phyloP scores from a whole-genome alignment of 768 basidiomycete species.

The Trametes sanguinea region DNA sequence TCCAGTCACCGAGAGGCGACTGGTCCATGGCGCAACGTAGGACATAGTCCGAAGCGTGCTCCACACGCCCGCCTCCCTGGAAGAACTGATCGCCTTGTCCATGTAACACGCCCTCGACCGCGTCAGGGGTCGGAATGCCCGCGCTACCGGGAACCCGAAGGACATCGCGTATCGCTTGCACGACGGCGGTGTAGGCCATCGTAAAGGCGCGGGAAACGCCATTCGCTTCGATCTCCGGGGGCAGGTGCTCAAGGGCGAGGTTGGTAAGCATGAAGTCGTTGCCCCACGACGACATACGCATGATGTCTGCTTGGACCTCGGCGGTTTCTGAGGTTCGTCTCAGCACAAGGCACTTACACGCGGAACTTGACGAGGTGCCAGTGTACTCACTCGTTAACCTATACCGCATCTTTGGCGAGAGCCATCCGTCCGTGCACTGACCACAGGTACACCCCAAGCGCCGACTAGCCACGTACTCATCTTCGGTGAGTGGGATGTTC shows the following conservation, averaged over 20 bases:
- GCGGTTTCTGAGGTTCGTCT: too few relatives aligned
- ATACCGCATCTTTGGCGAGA: not conserved
- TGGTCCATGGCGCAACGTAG: not conserved
- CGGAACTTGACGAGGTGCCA: too few relatives aligned
- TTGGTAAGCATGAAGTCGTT: too few relatives aligned
- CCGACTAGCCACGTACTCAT: not conserved
- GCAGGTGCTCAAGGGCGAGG: too few relatives aligned
- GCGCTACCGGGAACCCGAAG: not conserved
- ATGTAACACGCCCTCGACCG: not conserved
- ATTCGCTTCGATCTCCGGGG: too few relatives aligned
- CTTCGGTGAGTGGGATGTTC: not conserved
- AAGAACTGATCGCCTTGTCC: not conserved
- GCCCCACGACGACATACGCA: too few relatives aligned
- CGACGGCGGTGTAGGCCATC: too few relatives aligned
- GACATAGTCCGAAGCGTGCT: constrained; percentile 17
- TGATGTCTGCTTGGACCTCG: too few relatives aligned
- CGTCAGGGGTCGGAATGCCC: not conserved
- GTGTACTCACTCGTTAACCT: not conserved
- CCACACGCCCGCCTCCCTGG: not conserved
- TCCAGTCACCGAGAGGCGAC: constrained; percentile 9
- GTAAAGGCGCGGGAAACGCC: too few relatives aligned
- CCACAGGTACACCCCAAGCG: constrained; percentile 19
- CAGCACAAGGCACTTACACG: too few relatives aligned
- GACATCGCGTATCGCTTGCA: too few relatives aligned
- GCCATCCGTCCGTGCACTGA: constrained; percentile 5